Evolutionary conservation across 176 grass and related monocot genomes (phyloP).

Genomic region (Triticum dicoccoides): DNA sequence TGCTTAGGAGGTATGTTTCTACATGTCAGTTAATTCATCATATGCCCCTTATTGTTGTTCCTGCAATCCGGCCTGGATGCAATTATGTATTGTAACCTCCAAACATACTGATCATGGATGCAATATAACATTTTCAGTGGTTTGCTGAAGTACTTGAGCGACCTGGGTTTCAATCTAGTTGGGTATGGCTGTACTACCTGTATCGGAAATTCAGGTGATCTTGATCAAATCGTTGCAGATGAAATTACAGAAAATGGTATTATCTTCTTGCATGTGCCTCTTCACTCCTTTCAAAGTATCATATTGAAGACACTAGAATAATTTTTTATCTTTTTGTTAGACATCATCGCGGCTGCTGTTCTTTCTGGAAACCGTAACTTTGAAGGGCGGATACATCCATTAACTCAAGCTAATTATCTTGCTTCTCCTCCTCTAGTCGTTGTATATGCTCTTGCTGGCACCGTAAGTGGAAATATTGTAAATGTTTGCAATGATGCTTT

Average conservation of each 20-base stretch:
- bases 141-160: slow-evolving; percentile 51
- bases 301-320: neutral
- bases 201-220: slow-evolving; percentile 55
- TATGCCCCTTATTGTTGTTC: neutral
- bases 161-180: slow-evolving; percentile 52
- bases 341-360: slow-evolving; percentile 54
- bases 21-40: neutral
- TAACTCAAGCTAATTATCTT: slow-evolving; percentile 66
- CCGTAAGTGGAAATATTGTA: slow-evolving; percentile 25
- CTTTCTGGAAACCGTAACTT: slow-evolving; percentile 62
- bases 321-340: slow-evolving; percentile 24
- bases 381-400: slow-evolving; percentile 59
- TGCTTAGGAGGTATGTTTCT: slow-evolving; percentile 48
- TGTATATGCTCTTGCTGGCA: slow-evolving; percentile 59
- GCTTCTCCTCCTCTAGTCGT: slow-evolving; percentile 60
- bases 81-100: neutral
- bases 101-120: neutral
- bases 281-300: neutral
- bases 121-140: slow-evolving; percentile 35
- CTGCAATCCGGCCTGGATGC: neutral
- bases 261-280: neutral
- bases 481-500: neutral
- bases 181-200: slow-evolving; percentile 67
- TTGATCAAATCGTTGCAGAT: slow-evolving; percentile 48
- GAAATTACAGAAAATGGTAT: slow-evolving; percentile 58